Percentiles rank a stretch among this genome's conserved stretches.
Conservation (phyloP, 352 stramenopile species). For the Nothophytophthora sp. region DNA sequence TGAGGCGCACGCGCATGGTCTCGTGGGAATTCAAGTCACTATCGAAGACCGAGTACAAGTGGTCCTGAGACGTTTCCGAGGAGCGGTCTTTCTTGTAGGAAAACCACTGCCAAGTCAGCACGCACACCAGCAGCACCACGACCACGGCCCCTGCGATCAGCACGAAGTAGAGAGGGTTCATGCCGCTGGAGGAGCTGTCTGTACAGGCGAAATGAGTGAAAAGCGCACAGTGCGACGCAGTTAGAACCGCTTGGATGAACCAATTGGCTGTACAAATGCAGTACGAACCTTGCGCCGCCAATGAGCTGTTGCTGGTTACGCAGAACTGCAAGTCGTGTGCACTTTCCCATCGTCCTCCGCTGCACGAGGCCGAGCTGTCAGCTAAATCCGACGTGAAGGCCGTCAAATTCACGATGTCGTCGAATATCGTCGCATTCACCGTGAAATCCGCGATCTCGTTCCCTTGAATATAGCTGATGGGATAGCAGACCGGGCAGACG, state of each 20-base stretch:
- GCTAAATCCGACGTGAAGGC: conserved; percentile 24
- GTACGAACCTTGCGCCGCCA: conserved; percentile 11
- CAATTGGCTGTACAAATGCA: no score
- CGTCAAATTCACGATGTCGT: conserved; percentile 15
- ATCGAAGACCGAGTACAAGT: conserved; percentile 26
- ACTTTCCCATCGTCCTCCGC: conserved; percentile 20
- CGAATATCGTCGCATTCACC: conserved; percentile 18
- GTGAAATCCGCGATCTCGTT: conserved; percentile 31
- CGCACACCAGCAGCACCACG: conserved; percentile 23
- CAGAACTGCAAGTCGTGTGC: conserved; percentile 28
- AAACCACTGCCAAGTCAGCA: conserved; percentile 22
- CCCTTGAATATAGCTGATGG: conserved; percentile 25
- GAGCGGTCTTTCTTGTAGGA: conserved; percentile 13
- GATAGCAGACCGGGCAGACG: not conserved
- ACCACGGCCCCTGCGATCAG: conserved; percentile 23
- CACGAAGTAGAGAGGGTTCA: conserved; percentile 18
- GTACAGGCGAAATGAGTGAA: not conserved
- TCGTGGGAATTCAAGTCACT: conserved; percentile 19
- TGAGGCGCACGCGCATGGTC: conserved; percentile 29
- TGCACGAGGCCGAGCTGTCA: conserved; percentile 7
- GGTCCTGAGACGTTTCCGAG: conserved; percentile 9
- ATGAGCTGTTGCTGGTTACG: conserved; percentile 8
- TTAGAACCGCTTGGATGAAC: no score
- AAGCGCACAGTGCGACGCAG: not conserved
- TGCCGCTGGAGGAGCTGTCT: conserved; percentile 6